Evolutionary conservation across 202 grass and related monocot species (phyloP), one percentile per base, ranked within the genome.

Genomic region (Digitaria exilis): DNA sequence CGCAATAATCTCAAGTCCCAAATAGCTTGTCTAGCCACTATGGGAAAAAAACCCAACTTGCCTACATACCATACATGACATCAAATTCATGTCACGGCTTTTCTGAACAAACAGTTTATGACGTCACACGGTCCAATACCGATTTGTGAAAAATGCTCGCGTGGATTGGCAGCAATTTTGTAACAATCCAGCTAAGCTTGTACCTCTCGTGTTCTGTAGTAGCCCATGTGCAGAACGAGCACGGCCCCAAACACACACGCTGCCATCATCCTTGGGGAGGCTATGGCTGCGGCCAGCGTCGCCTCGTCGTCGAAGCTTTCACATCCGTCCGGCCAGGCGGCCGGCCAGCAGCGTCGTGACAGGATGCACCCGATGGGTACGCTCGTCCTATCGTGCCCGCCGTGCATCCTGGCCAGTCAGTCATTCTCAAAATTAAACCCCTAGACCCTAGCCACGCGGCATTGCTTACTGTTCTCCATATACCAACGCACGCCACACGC

Each of bases 101-200:
- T 0, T 15, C 22, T 7, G 7, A 10, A 26, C 18, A 17, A 9
- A 46, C 39, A 28, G 6, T 24, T 24, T 15, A 8, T 6, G n/a
- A 22, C 70, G 70, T 54, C 70, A 50, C 65, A 22, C 22, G 5
- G 6, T n/a, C 4, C 75, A 66, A 81, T 35, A 73, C n/a, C 62
- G 3, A 34, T 7, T 7, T 6, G 41, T 2, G 12, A 46, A 77
- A 43, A 15, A 8, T 6, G 19, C 44, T 6, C 8, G 17, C 50
- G 11, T 18, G 78, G 14, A 24, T 6, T 30, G 59, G 21, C 44
- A 16, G 2, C 45, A 28, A 21, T 14, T 69, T 76, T 45, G 15
- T 26, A 28, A 45, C 65, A 35, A 9, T 56, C 21, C n/a, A 59
- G 66, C 86, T 75, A 56, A 80, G 46, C 25, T 34, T 10, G 59